Base-by-base conservation (phyloP, 129 eudicot species). In the Cynara cardunculus region DNA sequence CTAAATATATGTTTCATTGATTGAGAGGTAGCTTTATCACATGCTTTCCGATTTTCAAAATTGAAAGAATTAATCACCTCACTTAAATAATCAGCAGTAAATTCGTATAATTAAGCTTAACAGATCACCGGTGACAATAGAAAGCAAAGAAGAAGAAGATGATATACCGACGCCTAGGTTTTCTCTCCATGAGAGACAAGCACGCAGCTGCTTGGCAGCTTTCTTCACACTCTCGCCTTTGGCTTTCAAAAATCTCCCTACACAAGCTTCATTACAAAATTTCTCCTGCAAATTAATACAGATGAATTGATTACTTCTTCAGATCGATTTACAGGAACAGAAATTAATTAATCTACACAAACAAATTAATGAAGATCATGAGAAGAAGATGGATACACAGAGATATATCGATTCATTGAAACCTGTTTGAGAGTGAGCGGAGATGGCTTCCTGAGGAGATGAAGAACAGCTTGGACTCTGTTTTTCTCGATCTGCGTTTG, bases 381-480 rank as follows among this genome's bases (percentile, higher is more conserved):
- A 26, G 56, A 26, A 39, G 81, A 31, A 31, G 31, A 72, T 16
- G 27, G 0, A 25, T 7, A 80, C 2, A 41, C 61, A 21, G 21
- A 25, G 5, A 56, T n/a, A 30, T 7, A 72, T 35, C 1, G 25
- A 59, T 22, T 2, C 21, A 28, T 21, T 0, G 26, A 41, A 27
- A 93, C 99, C 94, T 96, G 99, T 87, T 96, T 96, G 81, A 84
- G 79, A 84, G 97, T 83, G 75, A 96, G 99, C 1, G 97, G 91
- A 24, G 91, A 56, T 76, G 91, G 94, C 83, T 91, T 91, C n/a
- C 75, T 81, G 71, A 96, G 88, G 18, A 92, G 88, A 12, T 78
- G 85, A 80, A 96, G 97, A n/a, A 96, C 97, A 66, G 92, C 72
- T 78, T 96, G 88, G 49, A 89, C 90, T 85, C 81, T 91, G 76